Conservation (phyloP, 192 early-diverging fungal species). For the Coemansia sp. region DNA sequence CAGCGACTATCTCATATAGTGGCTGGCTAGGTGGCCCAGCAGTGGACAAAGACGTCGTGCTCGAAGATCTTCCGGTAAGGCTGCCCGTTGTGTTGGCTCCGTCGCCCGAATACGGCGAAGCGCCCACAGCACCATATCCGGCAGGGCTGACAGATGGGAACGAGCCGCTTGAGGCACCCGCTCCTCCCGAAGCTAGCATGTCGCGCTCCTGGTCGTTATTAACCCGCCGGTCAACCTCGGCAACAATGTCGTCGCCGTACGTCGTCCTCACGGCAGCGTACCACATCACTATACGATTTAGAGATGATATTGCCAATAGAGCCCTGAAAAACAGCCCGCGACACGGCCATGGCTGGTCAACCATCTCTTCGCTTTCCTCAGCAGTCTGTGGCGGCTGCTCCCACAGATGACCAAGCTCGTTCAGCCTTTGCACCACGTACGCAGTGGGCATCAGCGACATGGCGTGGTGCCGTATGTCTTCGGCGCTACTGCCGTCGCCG, state of each 20-base stretch:
- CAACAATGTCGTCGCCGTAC: constrained; percentile 41
- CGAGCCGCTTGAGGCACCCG: background rate
- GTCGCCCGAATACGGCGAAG: background rate
- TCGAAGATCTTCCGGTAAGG: background rate
- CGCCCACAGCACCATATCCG: background rate
- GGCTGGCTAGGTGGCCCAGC: background rate
- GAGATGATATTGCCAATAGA: constrained; percentile 47
- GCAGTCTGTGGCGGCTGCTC: constrained; percentile 19
- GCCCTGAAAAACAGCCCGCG: constrained; percentile 44
- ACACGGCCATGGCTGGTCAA: constrained; percentile 42
- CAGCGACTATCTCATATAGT: too few relatives aligned
- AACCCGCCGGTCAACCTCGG: constrained; percentile 25
- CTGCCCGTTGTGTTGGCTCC: background rate
- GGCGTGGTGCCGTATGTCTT: constrained; percentile 23
- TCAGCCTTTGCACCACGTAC: constrained; percentile 38
- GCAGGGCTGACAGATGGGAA: constrained; percentile 6
- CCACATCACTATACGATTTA: constrained; percentile 53
- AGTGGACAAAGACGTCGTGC: background rate
- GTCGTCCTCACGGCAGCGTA: constrained; percentile 35
- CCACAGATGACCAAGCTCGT: constrained; percentile 37
- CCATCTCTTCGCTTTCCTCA: background rate
- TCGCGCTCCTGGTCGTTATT: background rate
- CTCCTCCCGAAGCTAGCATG: background rate
- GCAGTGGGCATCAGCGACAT: constrained; percentile 33
- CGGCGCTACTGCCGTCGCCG: background rate